A percentile compares a stretch with the other conserved stretches of the same genome.
These are phyloP conservation scores for Oryza punctata DNA, from an alignment of 176 grass and related monocot species.

Conservation along the genomic window DNA sequence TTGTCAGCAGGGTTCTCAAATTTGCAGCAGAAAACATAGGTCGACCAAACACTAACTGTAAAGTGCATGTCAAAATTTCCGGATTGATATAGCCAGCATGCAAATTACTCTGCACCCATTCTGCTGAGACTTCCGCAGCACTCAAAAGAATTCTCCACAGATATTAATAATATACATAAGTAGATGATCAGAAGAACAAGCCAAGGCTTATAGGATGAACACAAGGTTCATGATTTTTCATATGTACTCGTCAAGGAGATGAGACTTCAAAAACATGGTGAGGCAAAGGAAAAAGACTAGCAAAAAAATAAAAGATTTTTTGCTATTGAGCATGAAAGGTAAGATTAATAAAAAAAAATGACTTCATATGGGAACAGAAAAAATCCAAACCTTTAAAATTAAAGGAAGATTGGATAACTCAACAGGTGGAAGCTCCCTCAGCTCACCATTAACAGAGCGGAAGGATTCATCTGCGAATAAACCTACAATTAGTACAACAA, in stretches of 20 bases:
- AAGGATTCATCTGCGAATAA: constrained; percentile 72
- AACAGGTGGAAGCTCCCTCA: constrained; percentile 89
- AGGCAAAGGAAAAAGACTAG: constrained; percentile 19
- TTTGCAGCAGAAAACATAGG: constrained; percentile 8
- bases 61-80: neutral
- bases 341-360: constrained; percentile 31
- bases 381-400: constrained; percentile 76
- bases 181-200: constrained; percentile 32
- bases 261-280: constrained; percentile 23
- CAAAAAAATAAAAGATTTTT: constrained; percentile 8
- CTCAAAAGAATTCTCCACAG: neutral
- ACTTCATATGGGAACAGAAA: constrained; percentile 15
- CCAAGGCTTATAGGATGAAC: neutral
- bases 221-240: neutral
- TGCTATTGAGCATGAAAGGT: neutral
- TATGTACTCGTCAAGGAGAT: constrained; percentile 16
- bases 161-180: neutral
- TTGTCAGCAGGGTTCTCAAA: constrained; percentile 20
- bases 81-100: neutral
- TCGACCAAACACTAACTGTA: neutral
- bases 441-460: constrained; percentile 68
- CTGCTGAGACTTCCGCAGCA: neutral
- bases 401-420: constrained; percentile 89
- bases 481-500: constrained; percentile 32
- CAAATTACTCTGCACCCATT: neutral